Base-by-base conservation (phyloP, 192 early-diverging fungal genomes). In the Coemansia sp. region DNA sequence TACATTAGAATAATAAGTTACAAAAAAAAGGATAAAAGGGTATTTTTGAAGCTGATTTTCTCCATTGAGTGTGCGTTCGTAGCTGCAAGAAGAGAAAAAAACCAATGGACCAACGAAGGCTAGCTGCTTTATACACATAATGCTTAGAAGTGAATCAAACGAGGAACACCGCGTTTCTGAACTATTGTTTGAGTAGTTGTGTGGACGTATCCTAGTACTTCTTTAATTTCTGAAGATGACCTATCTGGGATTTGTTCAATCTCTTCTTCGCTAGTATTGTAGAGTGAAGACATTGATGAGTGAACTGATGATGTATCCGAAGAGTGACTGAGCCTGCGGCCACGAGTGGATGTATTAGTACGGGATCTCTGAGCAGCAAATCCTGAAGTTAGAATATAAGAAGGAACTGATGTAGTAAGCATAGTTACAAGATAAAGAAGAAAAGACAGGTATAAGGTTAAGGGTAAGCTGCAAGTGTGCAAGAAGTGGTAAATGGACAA, bases 361-460 rank as follows among this genome's bases (percentile, higher is more conserved):
- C 74, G 74, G 7, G 74, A 69, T 48, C 64, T 52, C 68, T 80
- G 78, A 6, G 78, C 78, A 55, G 65, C 65, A 23, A 74, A 53
- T 28, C 78, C 78, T 38, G 77, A 80, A 2, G 68, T 62, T 49
- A 80, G 62, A 26, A 80, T 74, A 55, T 80, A 74, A 12, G 69
- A 69, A 22, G 77, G 77, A 53, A 80, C 65, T 3, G 56, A 54
- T 19, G 51, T 41, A 16, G 54, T 49, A 8, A 69, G 48, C 68
- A 69, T 69, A 16, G 22, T 49, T 9, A 9, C 7, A 30, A 28
- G 25, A 57, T 18, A 57, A 30, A 4, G 30, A 56, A 22, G 12
- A 49, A 59, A 32, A 10, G 27, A 14, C 12, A 55, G 22, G 24
- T 4, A 14, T 61, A 16, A 16, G 3, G 31, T 61, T 53, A 28